Evolutionary conservation across 139 green algal species (phyloP).

Genomic region (Chlorella vulgaris): DNA sequence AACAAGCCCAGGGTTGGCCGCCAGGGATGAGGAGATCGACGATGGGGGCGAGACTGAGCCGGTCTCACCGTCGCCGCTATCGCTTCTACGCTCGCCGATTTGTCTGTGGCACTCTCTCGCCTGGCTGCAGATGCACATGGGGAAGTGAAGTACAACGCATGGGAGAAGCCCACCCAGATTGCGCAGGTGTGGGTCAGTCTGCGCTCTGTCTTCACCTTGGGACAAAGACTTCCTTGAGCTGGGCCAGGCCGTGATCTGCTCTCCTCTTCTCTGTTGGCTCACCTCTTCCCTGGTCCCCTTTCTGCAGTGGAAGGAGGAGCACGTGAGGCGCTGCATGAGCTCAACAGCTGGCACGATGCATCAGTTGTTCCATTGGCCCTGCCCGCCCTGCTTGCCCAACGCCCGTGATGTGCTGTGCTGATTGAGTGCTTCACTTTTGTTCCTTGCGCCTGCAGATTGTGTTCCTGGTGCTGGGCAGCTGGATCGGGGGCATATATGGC

Average conservation of each 20-base stretch:
- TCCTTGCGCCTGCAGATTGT: conserved; percentile 53
- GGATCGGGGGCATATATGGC: conserved; percentile 55
- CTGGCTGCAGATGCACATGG: conserved; percentile 54
- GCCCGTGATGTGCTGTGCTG: not conserved
- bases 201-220: too few relatives aligned
- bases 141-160: conserved; percentile 53
- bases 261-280: not conserved
- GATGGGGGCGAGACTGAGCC: too few relatives aligned
- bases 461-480: conserved; percentile 56
- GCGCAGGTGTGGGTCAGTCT: not conserved
- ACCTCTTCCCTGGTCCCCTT: not conserved
- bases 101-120: too few relatives aligned
- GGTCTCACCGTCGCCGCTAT: too few relatives aligned
- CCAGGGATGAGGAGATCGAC: too few relatives aligned
- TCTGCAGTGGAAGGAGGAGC: conserved; percentile 54
- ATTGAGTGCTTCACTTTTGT: not conserved
- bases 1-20: too few relatives aligned
- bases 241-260: too few relatives aligned
- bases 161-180: conserved; percentile 50
- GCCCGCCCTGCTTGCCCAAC: too few relatives aligned
- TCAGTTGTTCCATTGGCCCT: too few relatives aligned
- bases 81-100: too few relatives aligned
- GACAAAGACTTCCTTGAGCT: too few relatives aligned
- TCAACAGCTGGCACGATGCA: not conserved
- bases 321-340: conserved; percentile 31